A percentile compares a stretch with the other conserved stretches of the same genome.
phyloP scores from a whole-genome alignment of 352 stramenopile genomes.

The Phytophthora multivora region DNA sequence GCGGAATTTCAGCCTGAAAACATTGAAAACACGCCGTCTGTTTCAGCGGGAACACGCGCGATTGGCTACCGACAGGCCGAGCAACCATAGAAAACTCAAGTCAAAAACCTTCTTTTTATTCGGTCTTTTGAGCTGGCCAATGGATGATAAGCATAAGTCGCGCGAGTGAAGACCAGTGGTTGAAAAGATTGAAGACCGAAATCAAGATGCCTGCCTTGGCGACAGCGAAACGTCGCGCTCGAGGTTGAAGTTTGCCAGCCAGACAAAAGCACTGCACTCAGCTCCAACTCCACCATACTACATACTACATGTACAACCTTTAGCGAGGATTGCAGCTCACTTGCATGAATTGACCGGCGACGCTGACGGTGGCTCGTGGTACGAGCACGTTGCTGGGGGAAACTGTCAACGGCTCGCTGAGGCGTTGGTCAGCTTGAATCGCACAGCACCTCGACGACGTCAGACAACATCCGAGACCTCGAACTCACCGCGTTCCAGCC shows the following conservation, averaged over 20 bases:
- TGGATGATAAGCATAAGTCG: background rate
- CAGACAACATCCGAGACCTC: too few species aligned
- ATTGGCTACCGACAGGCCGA: conserved; percentile 5
- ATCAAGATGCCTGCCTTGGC: conserved; percentile 5
- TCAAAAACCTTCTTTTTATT: conserved; percentile 8
- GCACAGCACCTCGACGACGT: too few species aligned
- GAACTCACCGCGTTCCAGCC: too few species aligned
- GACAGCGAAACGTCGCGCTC: conserved; percentile 12
- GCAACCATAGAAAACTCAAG: conserved; percentile 10
- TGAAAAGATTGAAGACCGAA: conserved; percentile 1
- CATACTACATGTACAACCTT: too few species aligned
- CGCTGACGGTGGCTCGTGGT: conserved; percentile 23
- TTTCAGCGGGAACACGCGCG: conserved; percentile 3
- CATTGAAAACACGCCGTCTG: conserved; percentile 9
- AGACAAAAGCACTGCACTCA: too few species aligned
- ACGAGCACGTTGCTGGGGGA: conserved; percentile 6
- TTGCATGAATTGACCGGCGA: too few species aligned
- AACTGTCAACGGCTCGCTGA: conserved; percentile 18
- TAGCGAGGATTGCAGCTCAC: too few species aligned
- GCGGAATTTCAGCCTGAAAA: too few species aligned
- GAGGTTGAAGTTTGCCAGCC: conserved; percentile 7
- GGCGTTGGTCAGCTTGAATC: background rate
- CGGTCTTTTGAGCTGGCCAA: background rate
- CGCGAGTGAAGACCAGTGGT: background rate
- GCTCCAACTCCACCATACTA: too few species aligned